These are phyloP conservation scores for Paramecium sexaurelia DNA, from an alignment of 73 alveolate genomes.

Conservation along the genomic window DNA sequence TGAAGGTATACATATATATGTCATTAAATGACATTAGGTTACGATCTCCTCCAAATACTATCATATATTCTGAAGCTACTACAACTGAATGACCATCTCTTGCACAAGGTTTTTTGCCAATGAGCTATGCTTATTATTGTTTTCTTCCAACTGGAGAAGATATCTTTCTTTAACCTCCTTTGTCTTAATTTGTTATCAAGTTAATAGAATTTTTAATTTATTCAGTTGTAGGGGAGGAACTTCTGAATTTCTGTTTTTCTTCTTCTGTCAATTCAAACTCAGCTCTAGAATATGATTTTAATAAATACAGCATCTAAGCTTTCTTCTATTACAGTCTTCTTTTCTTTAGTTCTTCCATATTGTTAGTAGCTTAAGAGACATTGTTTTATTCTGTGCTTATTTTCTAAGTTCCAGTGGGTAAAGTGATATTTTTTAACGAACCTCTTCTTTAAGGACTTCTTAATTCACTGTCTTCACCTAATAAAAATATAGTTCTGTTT, in stretches of 20 bases:
- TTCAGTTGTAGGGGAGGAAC: conserved; percentile 62
- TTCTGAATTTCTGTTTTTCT: background rate
- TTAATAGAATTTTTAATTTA: conserved; percentile 41
- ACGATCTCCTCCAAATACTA: conserved; percentile 97
- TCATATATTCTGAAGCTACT: conserved; percentile 77
- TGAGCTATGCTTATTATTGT: background rate
- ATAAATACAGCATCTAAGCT: background rate
- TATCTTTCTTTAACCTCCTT: conserved; percentile 17
- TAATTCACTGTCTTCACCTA: background rate
- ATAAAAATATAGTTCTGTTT: background rate
- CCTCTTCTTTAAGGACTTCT: background rate
- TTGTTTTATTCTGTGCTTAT: background rate
- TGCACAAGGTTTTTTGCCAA: conserved; percentile 78
- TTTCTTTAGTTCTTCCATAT: background rate
- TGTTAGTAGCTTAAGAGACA: background rate
- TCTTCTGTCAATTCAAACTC: conserved; percentile 60
- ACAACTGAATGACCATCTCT: conserved; percentile 97
- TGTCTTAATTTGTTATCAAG: conserved; percentile 10
- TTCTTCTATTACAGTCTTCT: background rate
- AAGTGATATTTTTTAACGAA: background rate
- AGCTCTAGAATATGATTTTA: conserved; percentile 47
- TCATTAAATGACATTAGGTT: conserved; percentile 98
- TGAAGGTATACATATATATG: background rate
- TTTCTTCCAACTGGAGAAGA: conserved; percentile 24
- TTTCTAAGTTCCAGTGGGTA: background rate